Base-by-base conservation (phyloP, 176 grass and related monocot genomes). In the Oryza australiensis region DNA sequence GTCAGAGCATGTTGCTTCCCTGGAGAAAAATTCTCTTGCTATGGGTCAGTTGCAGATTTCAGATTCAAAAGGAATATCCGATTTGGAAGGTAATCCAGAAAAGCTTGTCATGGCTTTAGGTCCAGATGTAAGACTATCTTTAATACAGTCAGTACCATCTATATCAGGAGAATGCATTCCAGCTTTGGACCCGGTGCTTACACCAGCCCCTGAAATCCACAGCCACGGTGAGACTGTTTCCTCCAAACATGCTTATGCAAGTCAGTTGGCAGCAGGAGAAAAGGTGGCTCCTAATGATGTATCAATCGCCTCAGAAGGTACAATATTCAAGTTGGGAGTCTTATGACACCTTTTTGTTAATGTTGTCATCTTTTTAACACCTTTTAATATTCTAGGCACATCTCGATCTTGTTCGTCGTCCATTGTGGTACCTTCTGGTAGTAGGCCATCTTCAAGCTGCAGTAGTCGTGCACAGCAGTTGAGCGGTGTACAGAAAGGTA, bases 401-500 rank as follows among this genome's bases (percentile, higher is more conserved):
- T 80, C 72, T 45, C 82, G 81, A 55, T 79, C 59, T 84, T 70
- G 62, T 85, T 76, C 77, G 45, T 87, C 90, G 9, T 73, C 80
- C 41, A 80, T 65, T 72, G 82, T 18, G 35, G 66, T 72, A 64
- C 59, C 72, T 75, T 82, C 86, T 75, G 89, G 86, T 70, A 83
- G 71, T 62, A 88, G 62, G 53, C 87, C 80, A 49, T 84, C 90
- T 26, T 92, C 90, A 68, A 86, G 85, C 68, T 91, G 91, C 86
- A 93, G 73, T 84, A 97, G 66, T 68, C 86, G 70, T 9, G 82
- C 82, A 68, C 87, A 91, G n/a, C 86, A 82, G 43, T 38, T 85
- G 38, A 85, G 68, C 51, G 81, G 88, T 77, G 67, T 42, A 2
- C 94, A 91, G 49, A 93, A 86, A 97, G 90, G 90, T 97, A 91